These are phyloP conservation scores for Fusarium papillatum DNA, from an alignment of 2,329 filamentous ascomycete species.

Conservation along the genomic window DNA sequence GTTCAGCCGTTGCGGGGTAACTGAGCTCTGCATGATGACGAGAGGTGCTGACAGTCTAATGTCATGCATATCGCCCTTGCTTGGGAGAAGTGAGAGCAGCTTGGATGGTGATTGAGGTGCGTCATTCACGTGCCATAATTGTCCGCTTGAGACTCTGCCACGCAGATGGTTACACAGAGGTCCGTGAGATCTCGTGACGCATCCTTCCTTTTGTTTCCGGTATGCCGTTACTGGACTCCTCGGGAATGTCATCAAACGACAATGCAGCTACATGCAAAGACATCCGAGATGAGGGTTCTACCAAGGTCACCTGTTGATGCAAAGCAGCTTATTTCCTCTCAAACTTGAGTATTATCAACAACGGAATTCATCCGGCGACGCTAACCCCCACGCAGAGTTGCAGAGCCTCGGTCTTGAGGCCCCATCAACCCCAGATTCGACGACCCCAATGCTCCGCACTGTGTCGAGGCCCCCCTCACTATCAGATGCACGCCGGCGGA, in stretches of 20 bases:
- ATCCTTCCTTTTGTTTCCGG: not conserved
- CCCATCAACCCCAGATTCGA: slow-evolving; percentile 38
- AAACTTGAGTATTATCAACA: not conserved
- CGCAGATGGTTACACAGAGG: slow-evolving; percentile 1
- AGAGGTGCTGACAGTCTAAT: not conserved
- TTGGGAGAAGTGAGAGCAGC: not conserved
- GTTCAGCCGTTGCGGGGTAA: not conserved
- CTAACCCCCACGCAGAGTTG: slow-evolving; percentile 36
- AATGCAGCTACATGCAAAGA: not conserved
- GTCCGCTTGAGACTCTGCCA: not conserved
- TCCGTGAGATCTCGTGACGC: not conserved
- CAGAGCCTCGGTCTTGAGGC: slow-evolving; percentile 27
- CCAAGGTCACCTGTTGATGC: not conserved
- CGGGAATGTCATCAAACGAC: not conserved
- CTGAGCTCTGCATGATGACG: slow-evolving; percentile 1
- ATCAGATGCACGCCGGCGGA: slow-evolving; percentile 36
- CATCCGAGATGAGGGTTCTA: not conserved
- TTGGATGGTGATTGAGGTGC: not conserved
- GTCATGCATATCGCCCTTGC: not conserved
- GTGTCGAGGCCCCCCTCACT: slow-evolving; percentile 23
- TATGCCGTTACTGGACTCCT: not conserved
- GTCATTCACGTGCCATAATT: slow-evolving; percentile 1
- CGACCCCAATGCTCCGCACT: slow-evolving; percentile 12
- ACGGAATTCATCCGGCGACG: slow-evolving; percentile 8
- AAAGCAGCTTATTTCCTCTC: not conserved